Evolutionary conservation across 2,329 filamentous ascomycete genomes (phyloP).

Genomic region (Colletotrichum ledebouriae): DNA sequence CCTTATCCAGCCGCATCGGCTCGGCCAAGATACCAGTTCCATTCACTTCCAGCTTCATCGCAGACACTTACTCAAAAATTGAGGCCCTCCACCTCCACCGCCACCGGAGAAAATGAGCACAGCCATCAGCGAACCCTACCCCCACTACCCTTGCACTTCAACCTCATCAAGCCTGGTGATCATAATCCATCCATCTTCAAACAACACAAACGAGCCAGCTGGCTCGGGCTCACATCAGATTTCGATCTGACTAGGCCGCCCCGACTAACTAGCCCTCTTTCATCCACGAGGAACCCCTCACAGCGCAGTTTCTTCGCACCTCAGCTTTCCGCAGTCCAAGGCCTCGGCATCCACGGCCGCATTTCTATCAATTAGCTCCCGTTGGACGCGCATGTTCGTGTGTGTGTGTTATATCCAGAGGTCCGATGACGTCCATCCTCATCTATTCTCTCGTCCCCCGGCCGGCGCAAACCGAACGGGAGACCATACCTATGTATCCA

Average conservation of each 20-base stretch:
- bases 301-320: background rate
- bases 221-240: slow-evolving; percentile 2
- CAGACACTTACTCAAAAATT: background rate
- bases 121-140: background rate
- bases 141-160: background rate
- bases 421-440: slow-evolving; percentile 4
- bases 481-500: too few species aligned
- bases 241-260: background rate
- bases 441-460: background rate
- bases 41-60: background rate
- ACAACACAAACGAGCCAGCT: background rate
- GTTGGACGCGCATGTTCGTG: too few species aligned
- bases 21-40: background rate
- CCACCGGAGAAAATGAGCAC: too few species aligned
- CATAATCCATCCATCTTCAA: background rate
- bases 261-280: background rate
- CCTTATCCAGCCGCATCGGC: slow-evolving; percentile 16
- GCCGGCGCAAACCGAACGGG: slow-evolving; percentile 16
- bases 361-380: slow-evolving; percentile 19
- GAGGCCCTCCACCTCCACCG: slow-evolving; percentile 28
- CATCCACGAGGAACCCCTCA: background rate
- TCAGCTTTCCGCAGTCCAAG: too few species aligned
- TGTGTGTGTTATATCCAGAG: background rate
- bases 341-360: background rate
- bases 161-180: background rate